phyloP scores from a whole-genome alignment of 768 basidiomycete species.

The Termitomyces sp. region DNA sequence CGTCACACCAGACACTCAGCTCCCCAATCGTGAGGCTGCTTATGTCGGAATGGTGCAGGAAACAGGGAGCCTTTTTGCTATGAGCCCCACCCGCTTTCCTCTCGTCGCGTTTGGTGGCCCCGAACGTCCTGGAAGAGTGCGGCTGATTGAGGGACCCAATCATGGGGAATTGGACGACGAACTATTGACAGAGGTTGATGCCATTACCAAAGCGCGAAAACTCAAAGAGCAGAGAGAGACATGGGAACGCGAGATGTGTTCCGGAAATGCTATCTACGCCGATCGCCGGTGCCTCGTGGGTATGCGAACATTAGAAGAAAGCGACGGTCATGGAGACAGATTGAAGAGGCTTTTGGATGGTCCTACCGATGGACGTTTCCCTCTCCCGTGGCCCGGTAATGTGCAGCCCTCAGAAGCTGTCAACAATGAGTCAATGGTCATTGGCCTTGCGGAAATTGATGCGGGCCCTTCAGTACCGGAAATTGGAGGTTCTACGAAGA shows the following conservation, averaged over 20 bases:
- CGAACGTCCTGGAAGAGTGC: slow-evolving; percentile 15
- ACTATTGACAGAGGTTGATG: slow-evolving; percentile 37
- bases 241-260: slow-evolving; percentile 11
- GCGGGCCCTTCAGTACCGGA: not conserved
- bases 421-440: slow-evolving; percentile 2
- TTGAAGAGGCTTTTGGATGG: slow-evolving; percentile 56
- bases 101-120: slow-evolving; percentile 64
- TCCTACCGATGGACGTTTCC: slow-evolving; percentile 28
- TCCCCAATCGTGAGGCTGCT: slow-evolving; percentile 56
- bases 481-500: slow-evolving; percentile 3
- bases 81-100: slow-evolving; percentile 79
- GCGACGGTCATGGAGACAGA: slow-evolving; percentile 39
- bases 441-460: not conserved
- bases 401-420: slow-evolving; percentile 8
- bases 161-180: slow-evolving; percentile 20
- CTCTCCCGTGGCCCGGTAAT: slow-evolving; percentile 6
- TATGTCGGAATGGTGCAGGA: slow-evolving; percentile 79
- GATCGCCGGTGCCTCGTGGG: slow-evolving; percentile 63
- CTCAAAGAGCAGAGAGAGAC: slow-evolving; percentile 15
- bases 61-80: slow-evolving; percentile 73
- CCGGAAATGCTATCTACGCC: slow-evolving; percentile 8
- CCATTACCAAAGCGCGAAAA: slow-evolving; percentile 39
- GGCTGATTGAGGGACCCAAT: slow-evolving; percentile 21
- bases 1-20: slow-evolving; percentile 33
- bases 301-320: slow-evolving; percentile 48